These are phyloP conservation scores for Modicella reniformis DNA, from an alignment of 371 early-diverging fungal species.

Conservation along the genomic window DNA sequence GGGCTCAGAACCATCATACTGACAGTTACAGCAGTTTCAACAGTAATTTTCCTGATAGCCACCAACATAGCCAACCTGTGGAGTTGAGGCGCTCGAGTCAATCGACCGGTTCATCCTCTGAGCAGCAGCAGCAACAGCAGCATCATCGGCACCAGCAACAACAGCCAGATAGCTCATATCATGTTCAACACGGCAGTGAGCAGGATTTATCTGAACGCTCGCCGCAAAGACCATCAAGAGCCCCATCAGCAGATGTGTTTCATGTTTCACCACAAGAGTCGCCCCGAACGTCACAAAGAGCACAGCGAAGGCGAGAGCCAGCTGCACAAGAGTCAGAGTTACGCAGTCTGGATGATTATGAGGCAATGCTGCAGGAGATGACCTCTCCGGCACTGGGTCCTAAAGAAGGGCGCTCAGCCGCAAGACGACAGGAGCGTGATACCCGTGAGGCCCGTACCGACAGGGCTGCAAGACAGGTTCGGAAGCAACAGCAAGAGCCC, in stretches of 20 bases:
- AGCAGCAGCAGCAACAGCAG: slow-evolving; percentile 1
- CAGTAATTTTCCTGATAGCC: too few relatives aligned
- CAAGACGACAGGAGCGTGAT: slow-evolving; percentile 38
- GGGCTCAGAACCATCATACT: too few relatives aligned
- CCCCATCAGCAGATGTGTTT: slow-evolving; percentile 5
- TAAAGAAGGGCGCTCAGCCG: slow-evolving; percentile 12
- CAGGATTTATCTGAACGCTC: too few relatives aligned
- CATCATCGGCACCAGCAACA: slow-evolving; percentile 10
- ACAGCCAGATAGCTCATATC: slow-evolving; percentile 7
- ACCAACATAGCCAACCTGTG: too few relatives aligned
- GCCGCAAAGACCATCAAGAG: slow-evolving; percentile 6
- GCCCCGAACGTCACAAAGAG: slow-evolving; percentile 16
- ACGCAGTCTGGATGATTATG: slow-evolving; percentile 47
- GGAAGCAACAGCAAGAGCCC: slow-evolving; percentile 13
- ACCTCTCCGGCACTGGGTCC: slow-evolving; percentile 39
- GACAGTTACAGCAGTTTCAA: too few relatives aligned
- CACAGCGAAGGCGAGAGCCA: slow-evolving; percentile 27
- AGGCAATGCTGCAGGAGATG: slow-evolving; percentile 47
- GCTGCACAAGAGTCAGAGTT: slow-evolving; percentile 15
- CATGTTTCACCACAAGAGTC: slow-evolving; percentile 1
- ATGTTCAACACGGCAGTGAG: too few relatives aligned
- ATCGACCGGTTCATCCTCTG: too few relatives aligned
- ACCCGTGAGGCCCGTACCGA: slow-evolving; percentile 19
- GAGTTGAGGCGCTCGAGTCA: too few relatives aligned
- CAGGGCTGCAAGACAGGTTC: slow-evolving; percentile 15